These are phyloP conservation scores for Globisporangium polare DNA, from an alignment of 352 stramenopile genomes.

Conservation along the genomic window DNA sequence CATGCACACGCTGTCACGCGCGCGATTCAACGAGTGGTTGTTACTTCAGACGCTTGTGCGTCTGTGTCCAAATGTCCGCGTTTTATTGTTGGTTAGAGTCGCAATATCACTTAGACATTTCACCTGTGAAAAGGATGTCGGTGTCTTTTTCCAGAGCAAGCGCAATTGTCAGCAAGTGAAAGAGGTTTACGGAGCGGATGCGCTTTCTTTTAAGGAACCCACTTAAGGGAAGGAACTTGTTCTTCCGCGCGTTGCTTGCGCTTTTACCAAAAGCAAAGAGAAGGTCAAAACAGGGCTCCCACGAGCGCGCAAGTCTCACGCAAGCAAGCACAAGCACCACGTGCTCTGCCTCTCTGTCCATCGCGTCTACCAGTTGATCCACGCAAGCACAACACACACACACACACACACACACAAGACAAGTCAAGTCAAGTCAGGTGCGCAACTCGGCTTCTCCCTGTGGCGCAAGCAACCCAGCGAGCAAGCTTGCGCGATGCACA, in stretches of 20 bases:
- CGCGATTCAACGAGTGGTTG: background rate
- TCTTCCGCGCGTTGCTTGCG: background rate
- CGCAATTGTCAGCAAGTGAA: no score
- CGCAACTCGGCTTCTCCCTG: background rate
- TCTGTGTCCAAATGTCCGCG: no score
- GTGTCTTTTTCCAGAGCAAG: no score
- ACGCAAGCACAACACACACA: background rate
- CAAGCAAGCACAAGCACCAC: background rate
- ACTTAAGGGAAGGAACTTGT: background rate
- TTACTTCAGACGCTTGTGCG: background rate
- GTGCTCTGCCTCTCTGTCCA: background rate
- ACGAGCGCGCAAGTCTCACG: background rate
- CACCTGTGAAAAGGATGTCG: no score
- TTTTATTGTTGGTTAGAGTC: no score
- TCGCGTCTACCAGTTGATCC: background rate
- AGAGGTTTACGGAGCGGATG: no score
- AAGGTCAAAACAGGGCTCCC: background rate
- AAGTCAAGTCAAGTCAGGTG: slow-evolving; percentile 2
- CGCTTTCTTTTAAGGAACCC: background rate
- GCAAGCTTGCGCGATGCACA: background rate
- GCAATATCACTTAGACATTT: no score
- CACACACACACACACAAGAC: no score
- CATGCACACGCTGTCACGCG: slow-evolving; percentile 1
- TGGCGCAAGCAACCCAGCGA: background rate
- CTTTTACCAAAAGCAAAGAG: background rate